phyloP scores from a whole-genome alignment of 768 basidiomycete genomes.

The Russula sp. region DNA sequence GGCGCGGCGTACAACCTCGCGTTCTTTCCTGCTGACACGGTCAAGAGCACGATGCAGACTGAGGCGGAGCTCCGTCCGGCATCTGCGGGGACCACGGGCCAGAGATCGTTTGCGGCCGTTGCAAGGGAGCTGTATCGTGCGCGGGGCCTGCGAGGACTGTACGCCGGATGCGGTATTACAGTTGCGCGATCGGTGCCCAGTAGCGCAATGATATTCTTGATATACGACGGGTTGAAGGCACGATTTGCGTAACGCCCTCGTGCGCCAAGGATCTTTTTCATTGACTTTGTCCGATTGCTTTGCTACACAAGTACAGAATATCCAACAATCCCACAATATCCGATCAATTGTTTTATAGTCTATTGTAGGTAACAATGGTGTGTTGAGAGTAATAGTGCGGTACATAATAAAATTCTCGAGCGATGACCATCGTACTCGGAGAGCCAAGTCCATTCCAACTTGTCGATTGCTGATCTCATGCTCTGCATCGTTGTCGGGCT shows the following conservation, averaged over 20 bases:
- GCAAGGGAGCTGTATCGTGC: conserved; percentile 64
- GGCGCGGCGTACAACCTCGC: conserved; percentile 83
- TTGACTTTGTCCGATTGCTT: conserved; percentile 1
- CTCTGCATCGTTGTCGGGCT: too few species aligned
- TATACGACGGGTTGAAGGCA: conserved; percentile 75
- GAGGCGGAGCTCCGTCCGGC: conserved; percentile 77
- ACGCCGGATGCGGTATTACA: conserved; percentile 92
- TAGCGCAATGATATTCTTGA: conserved; percentile 88
- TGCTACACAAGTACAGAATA: conserved; percentile 11
- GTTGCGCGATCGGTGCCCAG: conserved; percentile 81
- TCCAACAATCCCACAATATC: background rate
- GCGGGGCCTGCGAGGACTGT: conserved; percentile 79
- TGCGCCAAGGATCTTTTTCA: background rate
- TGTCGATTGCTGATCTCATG: too few species aligned
- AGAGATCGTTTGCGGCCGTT: conserved; percentile 54
- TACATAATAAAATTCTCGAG: background rate
- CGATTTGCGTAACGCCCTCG: conserved; percentile 43
- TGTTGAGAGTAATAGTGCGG: background rate
- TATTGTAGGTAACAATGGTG: background rate
- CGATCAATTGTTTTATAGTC: background rate
- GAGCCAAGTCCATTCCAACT: too few species aligned
- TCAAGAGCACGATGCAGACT: conserved; percentile 95
- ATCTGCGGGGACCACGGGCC: conserved; percentile 39
- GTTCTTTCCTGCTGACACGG: conserved; percentile 93
- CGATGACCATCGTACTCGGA: background rate